These are phyloP conservation scores for Stagonosporopsis rhizophila DNA, from an alignment of 2,329 filamentous ascomycete species.

Conservation along the genomic window DNA sequence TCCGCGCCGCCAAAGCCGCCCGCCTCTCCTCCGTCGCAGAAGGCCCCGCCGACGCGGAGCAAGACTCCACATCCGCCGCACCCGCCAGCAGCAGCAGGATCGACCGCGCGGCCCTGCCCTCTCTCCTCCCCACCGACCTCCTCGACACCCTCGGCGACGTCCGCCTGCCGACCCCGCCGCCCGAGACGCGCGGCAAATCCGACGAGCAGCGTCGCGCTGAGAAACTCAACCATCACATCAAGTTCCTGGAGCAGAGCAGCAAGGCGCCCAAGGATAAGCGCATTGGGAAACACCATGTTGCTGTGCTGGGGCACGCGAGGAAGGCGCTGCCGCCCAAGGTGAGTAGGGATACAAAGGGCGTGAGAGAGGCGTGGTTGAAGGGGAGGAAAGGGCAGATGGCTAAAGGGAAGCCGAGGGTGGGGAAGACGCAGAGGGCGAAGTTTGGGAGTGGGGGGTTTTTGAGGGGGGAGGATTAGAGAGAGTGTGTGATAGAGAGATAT, in stretches of 20 bases:
- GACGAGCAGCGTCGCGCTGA: conserved; percentile 48
- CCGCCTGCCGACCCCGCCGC: conserved; percentile 55
- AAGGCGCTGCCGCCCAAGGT: conserved; percentile 54
- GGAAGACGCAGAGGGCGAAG: conserved; percentile 42
- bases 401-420: conserved; percentile 24
- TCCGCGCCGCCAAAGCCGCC: conserved; percentile 40
- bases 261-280: conserved; percentile 60
- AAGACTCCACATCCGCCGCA: neutral
- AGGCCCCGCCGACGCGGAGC: conserved; percentile 5
- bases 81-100: no score
- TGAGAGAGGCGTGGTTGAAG: conserved; percentile 54
- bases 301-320: conserved; percentile 55
- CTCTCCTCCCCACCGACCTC: conserved; percentile 60
- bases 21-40: conserved; percentile 8
- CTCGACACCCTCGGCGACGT: conserved; percentile 55
- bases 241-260: conserved; percentile 57
- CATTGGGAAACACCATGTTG: conserved; percentile 57
- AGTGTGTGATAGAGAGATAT: neutral
- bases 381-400: conserved; percentile 46
- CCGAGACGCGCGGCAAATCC: conserved; percentile 26
- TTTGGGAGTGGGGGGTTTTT: conserved; percentile 41
- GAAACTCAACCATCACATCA: conserved; percentile 56
- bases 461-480: conserved; percentile 36
- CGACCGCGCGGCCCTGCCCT: conserved; percentile 47
- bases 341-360: conserved; percentile 42